Conservation (phyloP, 2,329 filamentous ascomycete species). For the Epichloe elymi region DNA sequence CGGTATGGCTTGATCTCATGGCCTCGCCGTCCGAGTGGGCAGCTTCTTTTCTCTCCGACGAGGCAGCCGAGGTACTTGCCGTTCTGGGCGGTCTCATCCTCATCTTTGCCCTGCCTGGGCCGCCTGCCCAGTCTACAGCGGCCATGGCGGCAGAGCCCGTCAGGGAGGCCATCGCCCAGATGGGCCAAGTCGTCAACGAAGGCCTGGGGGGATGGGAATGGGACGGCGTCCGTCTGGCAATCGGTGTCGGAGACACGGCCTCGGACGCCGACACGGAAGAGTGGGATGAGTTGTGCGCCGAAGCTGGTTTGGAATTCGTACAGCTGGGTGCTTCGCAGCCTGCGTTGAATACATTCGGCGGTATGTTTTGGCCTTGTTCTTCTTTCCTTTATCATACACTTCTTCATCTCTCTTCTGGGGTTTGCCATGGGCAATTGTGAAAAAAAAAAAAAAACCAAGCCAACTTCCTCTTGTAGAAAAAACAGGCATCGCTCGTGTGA, state of each 20-base stretch:
- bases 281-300: conserved; percentile 48
- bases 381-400: too few relatives aligned
- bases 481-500: conserved; percentile 42
- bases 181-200: conserved; percentile 41
- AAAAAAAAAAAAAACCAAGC: too few relatives aligned
- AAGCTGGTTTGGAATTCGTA: conserved; percentile 49
- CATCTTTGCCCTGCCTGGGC: conserved; percentile 19
- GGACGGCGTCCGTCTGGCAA: conserved; percentile 50
- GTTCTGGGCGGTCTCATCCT: conserved; percentile 47
- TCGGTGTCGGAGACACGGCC: conserved; percentile 38
- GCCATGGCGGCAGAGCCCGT: conserved; percentile 9
- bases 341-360: conserved; percentile 44
- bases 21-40: conserved; percentile 40
- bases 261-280: conserved; percentile 39
- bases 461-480: conserved; percentile 28
- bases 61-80: conserved; percentile 47
- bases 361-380: conserved; percentile 21
- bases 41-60: conserved; percentile 42
- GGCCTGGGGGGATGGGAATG: conserved; percentile 46
- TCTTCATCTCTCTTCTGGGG: not conserved
- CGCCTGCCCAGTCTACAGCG: not conserved
- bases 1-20: conserved; percentile 56
- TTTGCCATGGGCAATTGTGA: too few relatives aligned
- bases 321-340: conserved; percentile 30
- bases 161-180: conserved; percentile 33